A percentile compares a stretch with the other conserved stretches of the same genome.
Evolutionary conservation across 2,329 filamentous ascomycete species (phyloP).

Genomic region (Falciphora oryzae): DNA sequence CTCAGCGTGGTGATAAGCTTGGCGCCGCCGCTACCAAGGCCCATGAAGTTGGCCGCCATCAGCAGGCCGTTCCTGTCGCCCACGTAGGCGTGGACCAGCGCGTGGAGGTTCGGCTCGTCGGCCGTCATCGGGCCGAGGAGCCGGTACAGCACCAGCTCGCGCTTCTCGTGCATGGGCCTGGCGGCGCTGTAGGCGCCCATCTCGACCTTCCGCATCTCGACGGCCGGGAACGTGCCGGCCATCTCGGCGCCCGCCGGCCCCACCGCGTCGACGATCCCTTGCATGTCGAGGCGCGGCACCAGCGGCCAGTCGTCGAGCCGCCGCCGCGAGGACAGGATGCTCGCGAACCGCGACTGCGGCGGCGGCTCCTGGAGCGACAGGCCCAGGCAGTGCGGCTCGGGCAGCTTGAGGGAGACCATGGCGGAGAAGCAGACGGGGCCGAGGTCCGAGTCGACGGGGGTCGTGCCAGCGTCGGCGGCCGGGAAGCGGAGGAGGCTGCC

Average conservation of each 20-base stretch:
- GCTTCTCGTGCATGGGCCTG: conserved; percentile 36
- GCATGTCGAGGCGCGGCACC: conserved; percentile 40
- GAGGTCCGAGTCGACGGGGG: conserved; percentile 22
- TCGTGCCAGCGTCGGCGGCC: conserved; percentile 28
- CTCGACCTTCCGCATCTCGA: conserved; percentile 51
- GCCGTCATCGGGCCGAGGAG: conserved; percentile 32
- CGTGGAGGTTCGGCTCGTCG: conserved; percentile 34
- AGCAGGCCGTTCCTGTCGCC: conserved; percentile 49
- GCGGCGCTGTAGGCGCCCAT: conserved; percentile 39
- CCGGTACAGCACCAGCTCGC: conserved; percentile 45
- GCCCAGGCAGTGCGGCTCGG: conserved; percentile 27
- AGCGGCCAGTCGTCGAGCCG: conserved; percentile 37
- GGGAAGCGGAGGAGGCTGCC: conserved; percentile 30
- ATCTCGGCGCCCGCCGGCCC: conserved; percentile 24
- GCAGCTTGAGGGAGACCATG: conserved; percentile 46
- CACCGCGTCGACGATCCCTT: conserved; percentile 29
- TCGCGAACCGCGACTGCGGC: conserved; percentile 36
- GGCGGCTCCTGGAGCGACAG: conserved; percentile 34
- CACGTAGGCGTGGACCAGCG: conserved; percentile 44
- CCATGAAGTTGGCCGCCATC: conserved; percentile 44
- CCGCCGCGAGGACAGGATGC: conserved; percentile 30
- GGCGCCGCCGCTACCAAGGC: conserved; percentile 34
- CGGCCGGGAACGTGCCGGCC: conserved; percentile 40
- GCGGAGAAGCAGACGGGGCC: conserved; percentile 43
- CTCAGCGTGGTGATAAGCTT: conserved; percentile 40